These are phyloP conservation scores for Vicia sativa DNA, from an alignment of 306 rosid genomes.

Conservation along the genomic window DNA sequence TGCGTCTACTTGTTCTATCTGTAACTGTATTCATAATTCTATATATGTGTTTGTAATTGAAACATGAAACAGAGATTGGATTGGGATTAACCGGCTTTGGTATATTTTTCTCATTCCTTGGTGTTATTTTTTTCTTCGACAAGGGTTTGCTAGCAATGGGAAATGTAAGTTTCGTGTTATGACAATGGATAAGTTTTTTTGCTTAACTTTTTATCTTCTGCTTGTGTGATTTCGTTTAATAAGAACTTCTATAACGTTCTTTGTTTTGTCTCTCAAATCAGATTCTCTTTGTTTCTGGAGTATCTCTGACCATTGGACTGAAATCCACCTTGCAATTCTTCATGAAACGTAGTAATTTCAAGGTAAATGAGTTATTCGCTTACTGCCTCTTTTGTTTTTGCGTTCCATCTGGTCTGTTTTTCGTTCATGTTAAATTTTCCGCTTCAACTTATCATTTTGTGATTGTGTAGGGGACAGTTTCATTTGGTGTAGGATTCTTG, in stretches of 20 bases:
- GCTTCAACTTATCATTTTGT: conserved; percentile 2
- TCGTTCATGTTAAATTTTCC: conserved; percentile 9
- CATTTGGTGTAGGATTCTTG: conserved; percentile 90
- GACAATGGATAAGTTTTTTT: conserved; percentile 6
- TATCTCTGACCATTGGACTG: conserved; percentile 87
- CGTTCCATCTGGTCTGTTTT: conserved; percentile 10
- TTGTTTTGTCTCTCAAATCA: conserved; percentile 51
- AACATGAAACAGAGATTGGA: conserved; percentile 80
- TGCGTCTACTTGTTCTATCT: conserved; percentile 21
- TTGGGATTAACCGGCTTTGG: conserved; percentile 98
- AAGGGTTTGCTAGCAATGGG: conserved; percentile 99
- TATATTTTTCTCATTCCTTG: conserved; percentile 87
- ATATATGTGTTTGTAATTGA: conserved; percentile 35
- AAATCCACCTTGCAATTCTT: conserved; percentile 95
- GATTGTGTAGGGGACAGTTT: conserved; percentile 75
- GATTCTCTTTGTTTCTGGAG: conserved; percentile 97
- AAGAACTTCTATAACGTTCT: conserved; percentile 17
- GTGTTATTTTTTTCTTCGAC: conserved; percentile 89
- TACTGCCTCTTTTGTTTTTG: conserved; percentile 14
- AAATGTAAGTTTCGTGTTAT: conserved; percentile 62
- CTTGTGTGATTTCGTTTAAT: conserved; percentile 33
- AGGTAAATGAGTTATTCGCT: conserved; percentile 54
- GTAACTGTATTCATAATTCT: conserved; percentile 16
- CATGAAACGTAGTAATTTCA: conserved; percentile 86
- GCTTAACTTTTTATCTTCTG: conserved; percentile 5